phyloP scores from a whole-genome alignment of 257 asterid genomes.

The Solanum stenotomum region DNA sequence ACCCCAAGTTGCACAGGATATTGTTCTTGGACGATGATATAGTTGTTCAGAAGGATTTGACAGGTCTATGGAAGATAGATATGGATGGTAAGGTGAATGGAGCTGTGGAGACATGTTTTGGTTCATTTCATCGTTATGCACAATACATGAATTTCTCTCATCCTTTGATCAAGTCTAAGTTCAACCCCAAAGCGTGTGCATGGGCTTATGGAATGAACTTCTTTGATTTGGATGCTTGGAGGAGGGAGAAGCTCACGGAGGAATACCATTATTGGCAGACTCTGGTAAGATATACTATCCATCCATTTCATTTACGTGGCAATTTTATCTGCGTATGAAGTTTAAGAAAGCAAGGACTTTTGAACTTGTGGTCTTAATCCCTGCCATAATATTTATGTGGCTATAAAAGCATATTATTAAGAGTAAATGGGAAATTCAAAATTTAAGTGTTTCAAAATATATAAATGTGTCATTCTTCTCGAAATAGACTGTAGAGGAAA shows the following conservation, averaged over 20 bases:
- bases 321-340: not conserved
- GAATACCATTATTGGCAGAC: conserved; percentile 78
- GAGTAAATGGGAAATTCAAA: not conserved
- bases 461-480: not conserved
- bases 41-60: conserved; percentile 66
- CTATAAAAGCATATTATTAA: not conserved
- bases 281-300: conserved; percentile 26
- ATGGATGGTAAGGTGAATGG: conserved; percentile 82
- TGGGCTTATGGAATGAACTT: conserved; percentile 90
- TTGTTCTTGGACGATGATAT: conserved; percentile 78
- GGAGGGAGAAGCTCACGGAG: conserved; percentile 67
- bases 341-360: not conserved
- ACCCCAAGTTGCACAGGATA: conserved; percentile 65
- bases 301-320: not conserved
- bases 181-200: conserved; percentile 78
- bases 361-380: not conserved
- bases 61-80: conserved; percentile 66
- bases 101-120: conserved; percentile 80
- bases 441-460: not conserved
- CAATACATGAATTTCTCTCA: conserved; percentile 76
- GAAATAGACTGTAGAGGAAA: not conserved
- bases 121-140: conserved; percentile 70
- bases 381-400: not conserved
- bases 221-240: conserved; percentile 84
- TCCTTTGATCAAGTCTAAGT: conserved; percentile 56